A percentile compares a stretch with the other conserved stretches of the same genome.
These are phyloP conservation scores for Pterocarpus macrocarpus DNA, from an alignment of 306 rosid genomes.

Conservation along the genomic window DNA sequence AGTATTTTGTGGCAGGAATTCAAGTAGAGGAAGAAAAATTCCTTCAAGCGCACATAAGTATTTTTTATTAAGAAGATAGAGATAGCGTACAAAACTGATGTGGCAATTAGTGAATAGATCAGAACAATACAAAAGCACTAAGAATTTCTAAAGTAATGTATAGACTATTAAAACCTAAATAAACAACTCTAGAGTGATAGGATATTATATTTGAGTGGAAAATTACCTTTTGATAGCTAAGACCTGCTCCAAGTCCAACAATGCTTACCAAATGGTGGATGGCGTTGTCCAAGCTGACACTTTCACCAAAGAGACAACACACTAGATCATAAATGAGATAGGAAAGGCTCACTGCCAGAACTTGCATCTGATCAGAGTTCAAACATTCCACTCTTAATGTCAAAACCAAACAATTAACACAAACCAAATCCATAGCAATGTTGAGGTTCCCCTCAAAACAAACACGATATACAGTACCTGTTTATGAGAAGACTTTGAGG, in stretches of 20 bases:
- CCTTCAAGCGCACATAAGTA: too few relatives aligned
- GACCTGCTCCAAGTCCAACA: constrained; percentile 75
- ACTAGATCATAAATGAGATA: constrained; percentile 78
- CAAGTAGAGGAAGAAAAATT: too few relatives aligned
- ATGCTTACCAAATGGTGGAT: constrained; percentile 88
- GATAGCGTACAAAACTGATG: too few relatives aligned
- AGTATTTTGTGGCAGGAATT: too few relatives aligned
- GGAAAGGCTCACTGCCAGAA: constrained; percentile 71
- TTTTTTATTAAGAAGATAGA: too few relatives aligned
- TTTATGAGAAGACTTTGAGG: constrained; percentile 61
- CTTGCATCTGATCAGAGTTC: constrained; percentile 63
- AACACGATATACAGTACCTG: constrained; percentile 57
- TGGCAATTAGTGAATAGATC: too few relatives aligned
- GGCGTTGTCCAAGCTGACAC: constrained; percentile 62
- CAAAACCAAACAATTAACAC: background rate
- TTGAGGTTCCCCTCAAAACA: background rate
- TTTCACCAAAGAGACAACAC: constrained; percentile 77
- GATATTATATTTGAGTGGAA: background rate
- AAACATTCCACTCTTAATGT: constrained; percentile 36
- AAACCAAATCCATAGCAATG: background rate
- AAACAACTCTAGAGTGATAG: background rate
- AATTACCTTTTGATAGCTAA: constrained; percentile 73
- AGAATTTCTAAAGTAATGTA: too few relatives aligned
- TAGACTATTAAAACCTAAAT: background rate
- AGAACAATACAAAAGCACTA: too few relatives aligned